Base-by-base conservation (phyloP, 2,329 filamentous ascomycete species). In the Calonectria crousiana region DNA sequence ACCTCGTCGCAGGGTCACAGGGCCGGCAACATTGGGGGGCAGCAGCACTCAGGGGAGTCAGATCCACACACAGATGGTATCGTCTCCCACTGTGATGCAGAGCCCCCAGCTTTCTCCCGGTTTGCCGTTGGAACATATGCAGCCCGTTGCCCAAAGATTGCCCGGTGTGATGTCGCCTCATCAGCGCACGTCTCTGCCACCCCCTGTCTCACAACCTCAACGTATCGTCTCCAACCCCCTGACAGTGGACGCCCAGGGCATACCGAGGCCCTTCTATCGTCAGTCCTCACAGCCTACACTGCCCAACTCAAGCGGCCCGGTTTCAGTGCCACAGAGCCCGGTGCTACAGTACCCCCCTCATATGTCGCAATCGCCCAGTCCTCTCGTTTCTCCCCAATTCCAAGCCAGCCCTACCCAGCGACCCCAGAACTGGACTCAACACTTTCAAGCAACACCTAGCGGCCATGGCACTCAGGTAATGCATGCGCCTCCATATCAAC, bases 341-440 rank as follows among this genome's bases (percentile, higher is more conserved):
- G 67, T 69, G 10, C 53, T 72, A n/a, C 72, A 74, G 32, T 69
- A 58, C 28, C 69, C 69, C 41, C 68, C 69, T 23, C 53, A 74
- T 28, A 60, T 72, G 38, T 32, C 49, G 3, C 56, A 72, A 6
- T 44, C 49, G 51, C 41, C 67, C 11, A 36, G 49, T n/a, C 20
- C 41, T 41, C 67, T 26, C 26, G 32, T 32, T 28, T 67, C 47
- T 26, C 20, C 56, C 34, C 56, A 38, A 28, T 14, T 10, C 13
- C 56, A 38, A n/a, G 28, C 49, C n/a, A 65, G 28, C 20, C 36
- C 38, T 58, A 41, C 10, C 9, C 71, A 65, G 38, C 18, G 18
- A 32, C 47, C 16, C 13, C 66, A 69, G n/a, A n/a, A 32, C 13
- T 47, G 58, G 66, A 16, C 23, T 16, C 36, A 34, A 9, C 71